Base-by-base conservation (phyloP, 2,329 filamentous ascomycete genomes). In the Hyphodiscus sp. region DNA sequence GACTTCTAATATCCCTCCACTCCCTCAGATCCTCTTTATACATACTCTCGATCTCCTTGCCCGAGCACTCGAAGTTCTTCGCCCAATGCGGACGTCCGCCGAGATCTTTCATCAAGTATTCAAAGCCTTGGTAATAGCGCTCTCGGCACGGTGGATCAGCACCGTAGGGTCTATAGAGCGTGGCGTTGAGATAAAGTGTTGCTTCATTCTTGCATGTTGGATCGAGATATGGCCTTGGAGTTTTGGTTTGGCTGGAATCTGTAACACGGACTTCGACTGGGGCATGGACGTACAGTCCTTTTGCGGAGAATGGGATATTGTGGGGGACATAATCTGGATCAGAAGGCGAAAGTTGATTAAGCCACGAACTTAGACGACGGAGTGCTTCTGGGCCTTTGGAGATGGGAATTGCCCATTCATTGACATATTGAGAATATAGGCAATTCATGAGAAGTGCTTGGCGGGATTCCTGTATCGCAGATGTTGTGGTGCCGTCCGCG, bases 371-470 rank as follows among this genome's bases (percentile, higher is more conserved):
- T 13, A 99, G 78, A 10, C 94, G 83, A 30, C 76, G 79, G 44
- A 99, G 81, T 8, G 90, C 91, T 71, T 96, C 91, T 15, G 92
- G 92, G 0, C 94, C 94, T 61, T 87, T 86, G 58, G 83, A 76
- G 1, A 99, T 77, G 1, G 94, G 92, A 7, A 99, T 79, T 0
- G 92, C 92, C 94, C 94, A 99, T 69, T 99, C 94, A 69, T 99
- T 96, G 60, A 99, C 94, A 64, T 90, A 96, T 68, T 99, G 94
- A n/a, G 88, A 92, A 75, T 96, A 99, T 6, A 97, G 80, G 66
- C 94, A 99, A 74, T 99, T 94, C 88, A 99, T 92, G 50, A 96
- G 77, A 45, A 97, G 80, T 13, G 91, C 92, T 59, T 86, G 76
- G 55, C 87, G 83, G 58, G 87, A 87, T 20, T 86, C 83, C 70